A percentile compares a stretch with the other conserved stretches of the same genome.
Evolutionary conservation across 2,329 filamentous ascomycete species (phyloP).

Genomic region (Allantophomopsis lycopodina): DNA sequence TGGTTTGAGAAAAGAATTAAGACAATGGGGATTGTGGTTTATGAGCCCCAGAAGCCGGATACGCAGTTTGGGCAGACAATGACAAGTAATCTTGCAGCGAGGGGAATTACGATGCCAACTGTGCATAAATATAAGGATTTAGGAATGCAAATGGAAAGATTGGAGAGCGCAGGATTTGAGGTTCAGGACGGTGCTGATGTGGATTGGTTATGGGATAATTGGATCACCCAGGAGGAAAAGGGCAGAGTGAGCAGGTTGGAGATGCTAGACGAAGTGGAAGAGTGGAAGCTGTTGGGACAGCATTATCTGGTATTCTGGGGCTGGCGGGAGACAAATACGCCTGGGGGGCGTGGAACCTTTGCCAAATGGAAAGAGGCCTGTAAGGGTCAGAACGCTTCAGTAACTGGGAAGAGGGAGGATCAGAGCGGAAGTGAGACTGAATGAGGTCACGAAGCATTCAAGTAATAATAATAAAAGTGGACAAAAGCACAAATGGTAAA

Average conservation of each 20-base stretch:
- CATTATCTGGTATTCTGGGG: slow-evolving; percentile 92
- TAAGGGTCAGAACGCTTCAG: not conserved
- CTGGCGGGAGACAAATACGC: slow-evolving; percentile 32
- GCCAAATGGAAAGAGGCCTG: not conserved
- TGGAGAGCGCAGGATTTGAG: slow-evolving; percentile 53
- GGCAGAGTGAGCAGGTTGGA: slow-evolving; percentile 68
- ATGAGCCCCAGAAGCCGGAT: slow-evolving; percentile 75
- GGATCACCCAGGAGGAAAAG: slow-evolving; percentile 60
- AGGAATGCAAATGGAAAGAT: slow-evolving; percentile 50
- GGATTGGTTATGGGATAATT: slow-evolving; percentile 61
- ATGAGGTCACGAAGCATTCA: too few relatives aligned
- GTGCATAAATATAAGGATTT: slow-evolving; percentile 58
- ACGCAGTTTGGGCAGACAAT: slow-evolving; percentile 87
- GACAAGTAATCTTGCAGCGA: slow-evolving; percentile 73
- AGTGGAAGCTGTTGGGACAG: slow-evolving; percentile 73
- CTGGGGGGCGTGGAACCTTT: not conserved
- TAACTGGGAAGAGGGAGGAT: too few relatives aligned
- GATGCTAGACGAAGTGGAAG: slow-evolving; percentile 88
- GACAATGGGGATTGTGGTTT: slow-evolving; percentile 52
- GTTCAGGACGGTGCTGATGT: slow-evolving; percentile 45
- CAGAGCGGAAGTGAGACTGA: too few relatives aligned
- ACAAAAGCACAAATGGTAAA: too few relatives aligned
- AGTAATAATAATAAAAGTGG: too few relatives aligned
- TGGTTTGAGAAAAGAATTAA: slow-evolving; percentile 44
- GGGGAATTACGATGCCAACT: slow-evolving; percentile 76